phyloP scores from a whole-genome alignment of 208 protist species.

The Acanthamoeba healyi region DNA sequence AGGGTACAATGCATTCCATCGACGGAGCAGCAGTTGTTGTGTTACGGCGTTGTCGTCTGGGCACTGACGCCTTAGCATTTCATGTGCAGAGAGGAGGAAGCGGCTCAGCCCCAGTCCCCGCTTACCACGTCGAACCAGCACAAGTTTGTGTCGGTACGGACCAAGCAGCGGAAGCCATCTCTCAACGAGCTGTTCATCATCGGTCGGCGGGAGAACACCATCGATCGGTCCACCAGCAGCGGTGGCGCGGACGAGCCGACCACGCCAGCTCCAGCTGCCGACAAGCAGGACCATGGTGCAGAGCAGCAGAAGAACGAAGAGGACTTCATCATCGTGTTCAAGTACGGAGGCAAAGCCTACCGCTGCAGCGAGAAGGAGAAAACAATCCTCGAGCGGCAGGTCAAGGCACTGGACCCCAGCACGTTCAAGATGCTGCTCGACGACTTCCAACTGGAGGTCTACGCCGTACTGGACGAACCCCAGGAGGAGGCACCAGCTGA shows the following conservation, averaged over 20 bases:
- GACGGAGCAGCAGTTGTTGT: too few relatives aligned
- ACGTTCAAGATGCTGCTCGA: slow-evolving; percentile 19
- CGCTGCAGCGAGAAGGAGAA: slow-evolving; percentile 43
- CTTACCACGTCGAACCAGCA: not conserved
- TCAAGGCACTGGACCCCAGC: slow-evolving; percentile 11
- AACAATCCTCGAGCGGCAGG: not conserved
- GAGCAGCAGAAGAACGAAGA: not conserved
- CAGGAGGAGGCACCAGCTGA: not conserved
- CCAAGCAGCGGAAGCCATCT: not conserved
- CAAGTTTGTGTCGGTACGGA: slow-evolving; percentile 15
- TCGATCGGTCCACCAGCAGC: not conserved
- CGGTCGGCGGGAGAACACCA: not conserved
- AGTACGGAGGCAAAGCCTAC: slow-evolving; percentile 10
- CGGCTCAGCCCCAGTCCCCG: not conserved
- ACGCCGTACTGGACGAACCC: not conserved
- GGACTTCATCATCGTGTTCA: slow-evolving; percentile 51
- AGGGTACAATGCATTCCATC: not conserved
- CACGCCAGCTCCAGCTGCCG: not conserved
- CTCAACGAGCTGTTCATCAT: slow-evolving; percentile 31
- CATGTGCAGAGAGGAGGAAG: not conserved
- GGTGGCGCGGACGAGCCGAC: not conserved
- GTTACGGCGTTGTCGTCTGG: too few relatives aligned
- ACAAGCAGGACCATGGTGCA: too few relatives aligned
- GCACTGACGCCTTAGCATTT: too few relatives aligned
- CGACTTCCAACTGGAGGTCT: slow-evolving; percentile 31